These are phyloP conservation scores for Tulasnella sp. DNA, from an alignment of 768 basidiomycete species.

Conservation along the genomic window DNA sequence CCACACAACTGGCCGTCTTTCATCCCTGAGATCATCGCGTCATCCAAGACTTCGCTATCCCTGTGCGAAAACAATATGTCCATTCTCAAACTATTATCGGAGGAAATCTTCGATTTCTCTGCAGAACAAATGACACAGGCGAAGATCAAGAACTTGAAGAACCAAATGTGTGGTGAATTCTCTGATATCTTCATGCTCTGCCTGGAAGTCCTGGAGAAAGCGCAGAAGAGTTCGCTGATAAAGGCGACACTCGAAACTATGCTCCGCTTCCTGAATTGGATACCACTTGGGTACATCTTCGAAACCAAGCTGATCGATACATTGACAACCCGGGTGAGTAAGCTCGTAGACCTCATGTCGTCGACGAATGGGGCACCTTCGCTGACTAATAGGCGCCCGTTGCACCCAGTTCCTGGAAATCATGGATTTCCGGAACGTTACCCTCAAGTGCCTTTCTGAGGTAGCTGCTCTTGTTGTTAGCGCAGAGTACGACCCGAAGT, in stretches of 20 bases:
- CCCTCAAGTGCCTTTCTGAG: constrained; percentile 91
- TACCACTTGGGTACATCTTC: constrained; percentile 96
- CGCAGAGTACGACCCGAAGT: constrained; percentile 95
- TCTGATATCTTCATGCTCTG: constrained; percentile 97
- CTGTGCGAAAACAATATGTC: constrained; percentile 99
- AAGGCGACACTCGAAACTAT: constrained; percentile 90
- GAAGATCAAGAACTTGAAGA: constrained; percentile 94
- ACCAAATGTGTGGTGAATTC: constrained; percentile 95
- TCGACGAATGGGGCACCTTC: constrained; percentile 11
- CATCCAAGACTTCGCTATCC: constrained; percentile 89
- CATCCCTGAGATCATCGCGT: constrained; percentile 92
- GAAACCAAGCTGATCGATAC: constrained; percentile 96
- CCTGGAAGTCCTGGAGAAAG: constrained; percentile 90
- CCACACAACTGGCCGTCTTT: constrained; percentile 98
- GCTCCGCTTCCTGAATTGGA: constrained; percentile 96
- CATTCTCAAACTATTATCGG: constrained; percentile 90
- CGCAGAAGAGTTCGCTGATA: constrained; percentile 90
- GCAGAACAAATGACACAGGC: constrained; percentile 98
- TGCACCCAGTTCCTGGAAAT: constrained; percentile 80
- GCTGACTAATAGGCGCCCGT: too few relatives aligned
- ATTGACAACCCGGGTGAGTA: constrained; percentile 73
- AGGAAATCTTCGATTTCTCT: constrained; percentile 98
- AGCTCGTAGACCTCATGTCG: constrained; percentile 14
- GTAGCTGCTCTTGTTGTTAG: constrained; percentile 91
- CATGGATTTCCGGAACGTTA: constrained; percentile 93